A percentile compares a stretch with the other conserved stretches of the same genome.
Conservation (phyloP, 495 filamentous ascomycete species). For the Sphaerosporella brunnea region DNA sequence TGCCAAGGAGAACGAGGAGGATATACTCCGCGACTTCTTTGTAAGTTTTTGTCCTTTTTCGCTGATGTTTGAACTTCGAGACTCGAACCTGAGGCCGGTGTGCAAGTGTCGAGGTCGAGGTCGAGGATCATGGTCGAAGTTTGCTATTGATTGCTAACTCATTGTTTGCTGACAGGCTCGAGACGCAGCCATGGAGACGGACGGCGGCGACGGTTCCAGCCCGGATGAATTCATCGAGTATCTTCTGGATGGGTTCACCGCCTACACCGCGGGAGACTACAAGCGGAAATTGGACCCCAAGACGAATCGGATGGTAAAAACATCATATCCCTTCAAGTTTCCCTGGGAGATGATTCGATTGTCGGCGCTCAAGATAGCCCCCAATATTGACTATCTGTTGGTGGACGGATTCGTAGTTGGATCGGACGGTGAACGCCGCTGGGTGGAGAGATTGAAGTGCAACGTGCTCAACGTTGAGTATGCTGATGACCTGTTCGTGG, state of each 20-base stretch:
- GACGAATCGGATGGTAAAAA: neutral
- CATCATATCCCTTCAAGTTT: neutral
- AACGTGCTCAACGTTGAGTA: conserved; percentile 25
- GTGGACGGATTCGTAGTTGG: conserved; percentile 3
- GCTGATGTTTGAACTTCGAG: too few species aligned
- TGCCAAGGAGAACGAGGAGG: neutral
- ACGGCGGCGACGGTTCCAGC: neutral
- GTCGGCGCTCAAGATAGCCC: neutral
- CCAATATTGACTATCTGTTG: neutral
- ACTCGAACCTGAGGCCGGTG: too few species aligned
- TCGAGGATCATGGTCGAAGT: too few species aligned
- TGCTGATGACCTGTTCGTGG: conserved; percentile 38
- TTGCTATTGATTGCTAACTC: too few species aligned
- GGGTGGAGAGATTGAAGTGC: neutral
- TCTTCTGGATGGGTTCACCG: neutral
- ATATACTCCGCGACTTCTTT: neutral
- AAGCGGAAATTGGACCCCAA: too few species aligned
- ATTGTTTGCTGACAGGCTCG: too few species aligned
- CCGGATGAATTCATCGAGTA: neutral
- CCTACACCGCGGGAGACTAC: neutral
- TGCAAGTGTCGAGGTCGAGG: too few species aligned
- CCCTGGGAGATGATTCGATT: conserved; percentile 3
- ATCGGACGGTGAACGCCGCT: neutral
- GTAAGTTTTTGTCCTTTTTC: too few species aligned
- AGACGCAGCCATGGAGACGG: too few species aligned